A percentile compares a stretch with the other conserved stretches of the same genome.
Conservation (phyloP, 495 filamentous ascomycete genomes). For the Penicillium dipodomyicola region DNA sequence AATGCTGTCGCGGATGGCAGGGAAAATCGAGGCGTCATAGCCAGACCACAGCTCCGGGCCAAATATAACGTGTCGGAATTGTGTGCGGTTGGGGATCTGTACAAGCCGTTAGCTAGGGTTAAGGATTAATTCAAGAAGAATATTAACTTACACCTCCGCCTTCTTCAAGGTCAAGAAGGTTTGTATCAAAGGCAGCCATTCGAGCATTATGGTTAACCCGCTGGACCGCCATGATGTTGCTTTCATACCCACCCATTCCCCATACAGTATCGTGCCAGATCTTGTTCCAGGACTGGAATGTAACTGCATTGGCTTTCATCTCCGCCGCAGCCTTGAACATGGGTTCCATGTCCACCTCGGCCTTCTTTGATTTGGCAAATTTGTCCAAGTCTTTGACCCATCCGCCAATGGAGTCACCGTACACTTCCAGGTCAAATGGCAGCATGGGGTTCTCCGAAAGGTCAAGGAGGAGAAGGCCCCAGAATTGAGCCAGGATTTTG, state of each 20-base stretch:
- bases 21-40: constrained; percentile 75
- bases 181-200: constrained; percentile 77
- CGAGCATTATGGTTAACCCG: constrained; percentile 66
- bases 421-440: constrained; percentile 79
- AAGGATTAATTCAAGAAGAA: neutral
- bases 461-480: constrained; percentile 80
- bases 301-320: constrained; percentile 55
- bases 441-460: constrained; percentile 75
- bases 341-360: constrained; percentile 52
- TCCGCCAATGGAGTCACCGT: constrained; percentile 57
- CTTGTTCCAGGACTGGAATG: constrained; percentile 71
- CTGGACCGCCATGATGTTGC: constrained; percentile 57
- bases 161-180: constrained; percentile 70
- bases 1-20: constrained; percentile 78
- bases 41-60: constrained; percentile 78
- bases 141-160: constrained; percentile 62
- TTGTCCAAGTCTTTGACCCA: constrained; percentile 66
- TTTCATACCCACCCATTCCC: constrained; percentile 67
- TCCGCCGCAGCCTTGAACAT: constrained; percentile 59
- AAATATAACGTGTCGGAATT: constrained; percentile 92
- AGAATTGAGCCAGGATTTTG: constrained; percentile 71
- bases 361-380: constrained; percentile 58
- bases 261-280: constrained; percentile 68
- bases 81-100: constrained; percentile 80
- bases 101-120: constrained; percentile 15